Percentiles rank a stretch among this genome's conserved stretches.
Conservation (phyloP, 78 protist species). For the Creolimax fragrantissima region DNA sequence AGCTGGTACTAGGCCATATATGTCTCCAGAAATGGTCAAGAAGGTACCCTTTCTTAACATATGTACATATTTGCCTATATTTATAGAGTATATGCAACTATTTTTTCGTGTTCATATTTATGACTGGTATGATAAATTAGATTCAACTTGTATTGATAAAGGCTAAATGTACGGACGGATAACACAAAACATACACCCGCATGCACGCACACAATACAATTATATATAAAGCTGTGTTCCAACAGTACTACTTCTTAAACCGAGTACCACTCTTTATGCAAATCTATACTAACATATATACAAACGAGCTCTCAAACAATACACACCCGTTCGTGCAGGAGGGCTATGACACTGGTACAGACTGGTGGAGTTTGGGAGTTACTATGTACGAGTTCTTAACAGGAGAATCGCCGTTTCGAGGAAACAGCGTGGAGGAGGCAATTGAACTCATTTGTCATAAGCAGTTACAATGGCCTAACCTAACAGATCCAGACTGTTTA, state of each 20-base stretch:
- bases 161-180: neutral
- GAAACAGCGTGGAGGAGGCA: neutral
- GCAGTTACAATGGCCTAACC: neutral
- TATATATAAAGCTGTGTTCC: neutral
- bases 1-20: slow-evolving; percentile 25
- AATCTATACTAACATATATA: neutral
- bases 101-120: neutral
- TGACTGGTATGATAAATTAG: neutral
- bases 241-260: neutral
- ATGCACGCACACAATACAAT: neutral
- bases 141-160: neutral
- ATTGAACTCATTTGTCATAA: neutral
- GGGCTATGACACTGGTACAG: slow-evolving; percentile 53
- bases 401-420: slow-evolving; percentile 9
- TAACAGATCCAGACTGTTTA: neutral
- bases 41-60: neutral
- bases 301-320: neutral
- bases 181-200: neutral
- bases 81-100: neutral
- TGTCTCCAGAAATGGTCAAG: neutral
- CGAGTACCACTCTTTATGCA: neutral
- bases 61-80: neutral
- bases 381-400: slow-evolving; percentile 51
- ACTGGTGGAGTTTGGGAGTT: slow-evolving; percentile 80
- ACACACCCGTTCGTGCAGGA: neutral